Base-by-base conservation (phyloP, 805 yeast genomes). In the Suhomyces xylopsoci region DNA sequence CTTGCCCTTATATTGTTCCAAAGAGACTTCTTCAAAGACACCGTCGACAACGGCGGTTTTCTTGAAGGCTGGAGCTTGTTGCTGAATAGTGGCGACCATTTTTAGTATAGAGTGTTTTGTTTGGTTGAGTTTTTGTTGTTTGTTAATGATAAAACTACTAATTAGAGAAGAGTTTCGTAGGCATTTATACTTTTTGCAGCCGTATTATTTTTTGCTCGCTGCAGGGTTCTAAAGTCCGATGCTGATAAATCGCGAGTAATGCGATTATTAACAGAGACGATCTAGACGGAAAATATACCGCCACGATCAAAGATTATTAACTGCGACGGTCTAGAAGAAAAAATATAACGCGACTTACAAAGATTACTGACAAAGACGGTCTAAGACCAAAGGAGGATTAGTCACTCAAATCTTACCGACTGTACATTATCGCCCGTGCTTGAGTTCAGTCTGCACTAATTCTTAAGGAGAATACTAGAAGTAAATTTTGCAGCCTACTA, bases 31-130 rank as follows among this genome's bases (percentile, higher is more conserved):
- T 81, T 94, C 98, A 71, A 94, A 93, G 61, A 83, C 80, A 77
- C 98, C 98, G 80, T 93, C 92, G 64, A 94, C 82, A 69, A 94
- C 98, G 72, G 99, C 99, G 65, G 96, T 90, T 81, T 93, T 94
- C 76, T 81, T 88, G 89, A 94, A 94, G 55, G 83, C 63, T 76
- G 99, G 99, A 70, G 99, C 99, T 74, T 93, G 97, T 74, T 90
- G 85, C 80, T 91, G 96, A 69, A 94, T 90, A 67, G 79, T 78
- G 59, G 96, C 91, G 71, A 84, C 91, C 97, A 92, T 93, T 81
- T 51, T 61, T 20, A 20, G 22, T 20, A 20, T 20, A 20, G n/a
- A n/a, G n/a, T n/a, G n/a, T n/a, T n/a, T n/a, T n/a, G n/a, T n/a
- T n/a, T n/a, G n/a, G n/a, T n/a, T n/a, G n/a, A n/a, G n/a, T n/a